phyloP scores from a whole-genome alignment of 345 rosid species.

The Brassica incana region DNA sequence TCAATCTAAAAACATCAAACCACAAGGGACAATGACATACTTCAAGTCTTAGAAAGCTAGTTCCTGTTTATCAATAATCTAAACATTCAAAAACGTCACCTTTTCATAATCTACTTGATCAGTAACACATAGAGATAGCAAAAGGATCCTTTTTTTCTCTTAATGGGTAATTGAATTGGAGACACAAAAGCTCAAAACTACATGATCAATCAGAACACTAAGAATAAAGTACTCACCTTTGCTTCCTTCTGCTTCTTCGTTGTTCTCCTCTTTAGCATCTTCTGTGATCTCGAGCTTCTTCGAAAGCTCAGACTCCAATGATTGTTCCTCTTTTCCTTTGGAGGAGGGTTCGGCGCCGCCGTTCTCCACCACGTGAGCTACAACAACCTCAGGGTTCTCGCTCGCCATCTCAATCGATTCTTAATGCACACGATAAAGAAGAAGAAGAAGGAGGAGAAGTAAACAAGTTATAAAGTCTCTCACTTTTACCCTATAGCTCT shows the following conservation, averaged over 20 bases:
- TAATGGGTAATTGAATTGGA: not conserved
- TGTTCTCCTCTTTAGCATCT: constrained; percentile 48
- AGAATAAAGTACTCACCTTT: constrained; percentile 46
- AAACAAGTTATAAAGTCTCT: constrained; percentile 1
- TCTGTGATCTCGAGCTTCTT: constrained; percentile 40
- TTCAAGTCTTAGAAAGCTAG: constrained; percentile 10
- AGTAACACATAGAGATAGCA: constrained; percentile 2
- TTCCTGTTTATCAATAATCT: not conserved
- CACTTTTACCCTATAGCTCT: constrained; percentile 1
- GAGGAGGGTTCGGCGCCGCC: constrained; percentile 31
- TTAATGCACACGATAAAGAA: not conserved
- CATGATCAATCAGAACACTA: not conserved
- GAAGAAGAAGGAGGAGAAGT: not conserved
- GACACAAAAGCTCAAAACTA: not conserved
- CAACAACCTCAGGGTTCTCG: constrained; percentile 40
- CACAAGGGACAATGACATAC: not conserved
- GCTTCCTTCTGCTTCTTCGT: constrained; percentile 48
- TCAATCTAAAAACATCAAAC: not conserved
- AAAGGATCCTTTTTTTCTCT: not conserved
- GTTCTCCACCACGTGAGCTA: constrained; percentile 39
- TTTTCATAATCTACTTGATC: not conserved
- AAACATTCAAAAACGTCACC: not conserved
- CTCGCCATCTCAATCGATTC: constrained; percentile 47
- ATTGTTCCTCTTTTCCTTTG: constrained; percentile 23
- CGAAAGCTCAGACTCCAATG: constrained; percentile 34